phyloP scores from a whole-genome alignment of 2,329 filamentous ascomycete genomes.

The Fusarium sp. region DNA sequence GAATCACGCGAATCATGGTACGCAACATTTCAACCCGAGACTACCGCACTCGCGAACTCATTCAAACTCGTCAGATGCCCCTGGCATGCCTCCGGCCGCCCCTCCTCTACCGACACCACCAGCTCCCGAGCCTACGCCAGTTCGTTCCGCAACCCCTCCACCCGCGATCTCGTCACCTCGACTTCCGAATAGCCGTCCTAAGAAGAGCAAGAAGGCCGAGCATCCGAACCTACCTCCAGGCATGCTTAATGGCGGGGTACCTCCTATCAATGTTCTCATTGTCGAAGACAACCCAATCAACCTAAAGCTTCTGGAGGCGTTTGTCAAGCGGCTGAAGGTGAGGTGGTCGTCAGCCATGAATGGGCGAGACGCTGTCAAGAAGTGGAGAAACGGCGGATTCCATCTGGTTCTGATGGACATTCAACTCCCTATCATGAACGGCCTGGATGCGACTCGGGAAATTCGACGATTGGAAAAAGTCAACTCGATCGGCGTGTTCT shows the following conservation, averaged over 20 bases:
- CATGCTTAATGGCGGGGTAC: slow-evolving; percentile 83
- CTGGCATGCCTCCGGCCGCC: slow-evolving; percentile 58
- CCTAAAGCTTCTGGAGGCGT: slow-evolving; percentile 89
- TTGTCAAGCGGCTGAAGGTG: slow-evolving; percentile 95
- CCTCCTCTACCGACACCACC: slow-evolving; percentile 65
- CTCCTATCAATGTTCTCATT: slow-evolving; percentile 96
- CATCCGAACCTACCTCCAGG: slow-evolving; percentile 66
- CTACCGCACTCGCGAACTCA: slow-evolving; percentile 67
- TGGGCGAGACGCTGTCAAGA: slow-evolving; percentile 89
- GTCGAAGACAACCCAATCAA: slow-evolving; percentile 99
- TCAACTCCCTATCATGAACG: slow-evolving; percentile 95
- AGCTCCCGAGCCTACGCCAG: slow-evolving; percentile 58
- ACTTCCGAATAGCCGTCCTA: slow-evolving; percentile 56
- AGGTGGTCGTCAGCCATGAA: slow-evolving; percentile 98
- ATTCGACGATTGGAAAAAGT: slow-evolving; percentile 90
- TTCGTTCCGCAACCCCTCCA: slow-evolving; percentile 66
- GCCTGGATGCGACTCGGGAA: slow-evolving; percentile 93
- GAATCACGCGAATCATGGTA: slow-evolving; percentile 51
- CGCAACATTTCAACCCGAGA: slow-evolving; percentile 52
- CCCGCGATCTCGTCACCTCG: slow-evolving; percentile 63
- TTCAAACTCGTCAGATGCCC: slow-evolving; percentile 68
- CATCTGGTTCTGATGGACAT: slow-evolving; percentile 99
- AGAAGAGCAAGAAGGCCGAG: slow-evolving; percentile 67
- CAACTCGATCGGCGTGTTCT: slow-evolving; percentile 93
- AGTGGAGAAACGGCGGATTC: slow-evolving; percentile 93